A percentile compares a stretch with the other conserved stretches of the same genome.
Conservation (phyloP, 1,284 basidiomycete genomes). For the Xerocomus nothofagi region DNA sequence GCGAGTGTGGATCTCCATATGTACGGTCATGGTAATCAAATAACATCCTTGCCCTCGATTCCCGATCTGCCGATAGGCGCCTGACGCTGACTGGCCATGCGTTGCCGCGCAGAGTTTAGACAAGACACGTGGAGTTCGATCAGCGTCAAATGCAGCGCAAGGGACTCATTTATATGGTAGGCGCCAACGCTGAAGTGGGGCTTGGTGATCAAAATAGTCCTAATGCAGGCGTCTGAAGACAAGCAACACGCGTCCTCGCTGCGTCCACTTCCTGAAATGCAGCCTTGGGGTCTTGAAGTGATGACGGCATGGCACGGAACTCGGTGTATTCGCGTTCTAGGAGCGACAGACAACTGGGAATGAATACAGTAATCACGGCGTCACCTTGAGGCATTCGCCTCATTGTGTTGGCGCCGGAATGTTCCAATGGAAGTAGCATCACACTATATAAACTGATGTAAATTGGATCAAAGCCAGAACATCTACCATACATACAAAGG, state of each 20-base stretch:
- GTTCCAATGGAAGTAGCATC: constrained; percentile 7
- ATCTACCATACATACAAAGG: background rate
- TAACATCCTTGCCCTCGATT: background rate
- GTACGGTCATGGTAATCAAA: background rate
- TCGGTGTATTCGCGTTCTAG: background rate
- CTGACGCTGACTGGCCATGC: background rate
- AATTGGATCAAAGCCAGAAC: background rate
- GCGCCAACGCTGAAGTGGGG: background rate
- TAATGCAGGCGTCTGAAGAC: constrained; percentile 2
- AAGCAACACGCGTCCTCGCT: background rate
- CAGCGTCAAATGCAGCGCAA: constrained; percentile 1
- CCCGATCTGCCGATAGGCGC: background rate
- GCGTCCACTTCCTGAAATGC: background rate
- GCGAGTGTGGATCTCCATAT: constrained; percentile 3
- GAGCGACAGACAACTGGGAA: constrained; percentile 6
- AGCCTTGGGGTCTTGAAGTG: background rate
- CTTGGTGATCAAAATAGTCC: background rate
- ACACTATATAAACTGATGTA: constrained; percentile 20
- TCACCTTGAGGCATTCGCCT: background rate
- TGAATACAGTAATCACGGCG: background rate
- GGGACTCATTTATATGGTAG: background rate
- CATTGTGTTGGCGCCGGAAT: constrained; percentile 6
- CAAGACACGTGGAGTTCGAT: background rate
- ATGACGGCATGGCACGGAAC: constrained; percentile 16
- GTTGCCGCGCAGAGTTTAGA: background rate